A percentile compares a stretch with the other conserved stretches of the same genome.
phyloP scores from a whole-genome alignment of 1,139 yeast genomes.

The Candida gigantensis region DNA sequence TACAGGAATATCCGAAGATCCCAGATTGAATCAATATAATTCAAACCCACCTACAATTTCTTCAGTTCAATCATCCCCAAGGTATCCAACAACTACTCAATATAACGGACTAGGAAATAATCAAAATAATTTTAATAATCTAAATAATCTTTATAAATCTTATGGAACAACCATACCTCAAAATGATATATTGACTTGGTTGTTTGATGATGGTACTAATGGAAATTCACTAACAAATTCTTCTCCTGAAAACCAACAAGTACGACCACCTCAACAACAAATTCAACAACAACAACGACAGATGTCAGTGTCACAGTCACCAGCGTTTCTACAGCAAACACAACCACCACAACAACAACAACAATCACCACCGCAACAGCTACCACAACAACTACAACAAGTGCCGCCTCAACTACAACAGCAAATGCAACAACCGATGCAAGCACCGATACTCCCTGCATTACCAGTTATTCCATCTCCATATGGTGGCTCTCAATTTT shows the following conservation, averaged over 20 bases:
- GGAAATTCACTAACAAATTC: too few species aligned
- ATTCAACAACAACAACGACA: constrained; percentile 2
- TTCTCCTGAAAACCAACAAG: too few species aligned
- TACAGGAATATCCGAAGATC: constrained; percentile 1
- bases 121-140: constrained; percentile 9
- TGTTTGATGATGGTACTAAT: constrained; percentile 16
- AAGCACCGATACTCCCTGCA: constrained; percentile 1
- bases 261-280: neutral
- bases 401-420: neutral
- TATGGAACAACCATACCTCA: constrained; percentile 21
- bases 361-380: neutral
- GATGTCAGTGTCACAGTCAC: too few species aligned
- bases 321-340: too few species aligned
- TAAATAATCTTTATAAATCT: neutral
- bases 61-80: constrained; percentile 8
- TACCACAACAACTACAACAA: constrained; percentile 1
- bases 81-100: constrained; percentile 9
- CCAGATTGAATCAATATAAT: neutral
- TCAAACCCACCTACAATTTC: constrained; percentile 2
- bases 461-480: constrained; percentile 14
- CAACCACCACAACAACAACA: constrained; percentile 6
- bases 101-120: neutral
- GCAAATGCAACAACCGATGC: neutral
- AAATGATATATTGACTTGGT: constrained; percentile 44
- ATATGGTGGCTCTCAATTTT: constrained; percentile 14